Evolutionary conservation across 768 basidiomycete genomes (phyloP), one percentile per base, ranked within the genome.

Genomic region (Panus rudis): DNA sequence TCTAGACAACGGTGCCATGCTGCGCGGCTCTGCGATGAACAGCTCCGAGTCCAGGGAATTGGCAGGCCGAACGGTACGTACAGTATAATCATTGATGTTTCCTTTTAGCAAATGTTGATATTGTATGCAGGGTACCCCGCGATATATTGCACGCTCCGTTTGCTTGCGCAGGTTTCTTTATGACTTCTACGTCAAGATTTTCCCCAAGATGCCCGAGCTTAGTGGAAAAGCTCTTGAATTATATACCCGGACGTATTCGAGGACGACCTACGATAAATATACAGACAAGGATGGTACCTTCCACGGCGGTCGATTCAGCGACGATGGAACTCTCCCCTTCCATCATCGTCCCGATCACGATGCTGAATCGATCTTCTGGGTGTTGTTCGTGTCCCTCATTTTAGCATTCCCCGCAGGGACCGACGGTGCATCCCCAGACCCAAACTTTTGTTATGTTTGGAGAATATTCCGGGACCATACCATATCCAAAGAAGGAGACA

Each of bases 321-420:
- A n/a, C n/a, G n/a, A n/a, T n/a, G n/a, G n/a, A n/a, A n/a, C n/a
- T n/a, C n/a, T n/a, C n/a, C n/a, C n/a, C n/a, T 50, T 28, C 19
- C 6, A 19, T 8, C 49, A 50, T 23, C 41, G 49, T 3, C 23
- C 41, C n/a, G 49, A 50, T 6, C 37, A 50, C 39, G 49, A 50
- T 20, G 45, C 38, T 1, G 49, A 50, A 25, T 46, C 49, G 4
- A 37, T 41, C 2, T 50, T 39, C 41, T 50, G 49, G 49, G 35
- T 42, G 8, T 11, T 50, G 27, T 11, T 50, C 22, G n/a, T n/a
- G n/a, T 33, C 37, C 20, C 19, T 24, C 13, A 26, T 19, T 4
- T 19, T 46, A 20, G 37, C 39, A 2, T 27, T 37, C 6, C 38
- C 28, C 7, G n/a, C 11, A 4, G 44, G 38, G n/a, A 17, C 32